Base-by-base conservation (phyloP, 345 rosid species). In the Hibiscus trionum region DNA sequence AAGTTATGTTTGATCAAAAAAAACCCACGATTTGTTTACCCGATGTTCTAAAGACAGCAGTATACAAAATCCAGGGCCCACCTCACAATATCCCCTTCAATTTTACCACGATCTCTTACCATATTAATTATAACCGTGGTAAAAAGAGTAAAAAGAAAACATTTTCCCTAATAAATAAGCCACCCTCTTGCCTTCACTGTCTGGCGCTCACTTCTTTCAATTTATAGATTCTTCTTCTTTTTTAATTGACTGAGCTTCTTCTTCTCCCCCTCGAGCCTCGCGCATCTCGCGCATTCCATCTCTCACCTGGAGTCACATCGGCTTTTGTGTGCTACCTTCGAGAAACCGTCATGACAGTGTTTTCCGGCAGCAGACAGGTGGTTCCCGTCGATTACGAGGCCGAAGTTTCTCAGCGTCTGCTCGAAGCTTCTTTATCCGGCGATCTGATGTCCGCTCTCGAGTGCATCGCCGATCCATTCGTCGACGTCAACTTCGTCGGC, bases 311-410 rank as follows among this genome's bases (percentile, higher is more conserved):
- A 60, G 31, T 26, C 42, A 61, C 76, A 78, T 61, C 37, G 37
- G 37, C 37, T 33, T 33, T 17, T 72, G 27, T 1, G 29, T 73
- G 69, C 78, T 57, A 26, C 39, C 52, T 24, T 55, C 42, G 33
- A 57, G 52, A 60, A 56, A 60, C 66, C 55, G 71, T 79, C 71
- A 59, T 92, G 98, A 88, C 91, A 68, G 90, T 90, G 60, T 95
- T 92, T 85, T 84, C 93, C 75, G 91, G 87, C 63, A 85, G 71
- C 7, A 77, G 84, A 57, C 99, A 95, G 88, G 91, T 92, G 69
- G 97, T 95, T 44, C 99, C 98, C 52, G 82, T 95, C 39, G 90
- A 90, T 81, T 92, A 83, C 85, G 96, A 88, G 81, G 88, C 84
- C 0, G 99, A 89, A 75, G 88, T 83, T 0, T 95, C 99, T 17